Evolutionary conservation across 805 yeast species (phyloP).

Genomic region (Teunomyces barrocoloradensis): DNA sequence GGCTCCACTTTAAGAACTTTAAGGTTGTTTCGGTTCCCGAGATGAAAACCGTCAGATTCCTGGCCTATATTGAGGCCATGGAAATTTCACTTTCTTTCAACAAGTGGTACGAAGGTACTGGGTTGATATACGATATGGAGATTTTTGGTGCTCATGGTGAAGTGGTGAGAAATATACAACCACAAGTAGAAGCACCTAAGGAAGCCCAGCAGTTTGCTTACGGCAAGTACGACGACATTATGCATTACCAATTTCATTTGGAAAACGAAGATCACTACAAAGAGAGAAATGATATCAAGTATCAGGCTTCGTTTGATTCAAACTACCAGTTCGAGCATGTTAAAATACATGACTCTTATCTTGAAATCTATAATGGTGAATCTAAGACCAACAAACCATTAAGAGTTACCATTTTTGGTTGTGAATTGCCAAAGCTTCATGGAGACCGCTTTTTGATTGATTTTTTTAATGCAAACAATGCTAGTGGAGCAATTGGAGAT

Average conservation of each 20-base stretch:
- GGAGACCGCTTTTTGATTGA: constrained; percentile 60
- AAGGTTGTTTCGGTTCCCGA: constrained; percentile 10
- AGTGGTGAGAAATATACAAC: constrained; percentile 9
- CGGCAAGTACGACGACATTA: constrained; percentile 26
- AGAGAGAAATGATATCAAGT: background rate
- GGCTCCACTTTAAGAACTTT: constrained; percentile 44
- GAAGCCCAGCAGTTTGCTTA: background rate
- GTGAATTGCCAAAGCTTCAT: constrained; percentile 62
- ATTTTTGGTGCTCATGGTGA: constrained; percentile 48
- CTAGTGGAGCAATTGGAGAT: constrained; percentile 72
- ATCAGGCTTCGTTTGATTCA: constrained; percentile 22
- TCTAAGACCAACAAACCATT: constrained; percentile 26
- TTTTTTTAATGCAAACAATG: constrained; percentile 64
- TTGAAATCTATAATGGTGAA: constrained; percentile 35
- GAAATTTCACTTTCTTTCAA: constrained; percentile 47
- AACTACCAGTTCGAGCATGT: constrained; percentile 35
- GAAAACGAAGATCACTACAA: constrained; percentile 4
- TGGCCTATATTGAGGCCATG: constrained; percentile 41
- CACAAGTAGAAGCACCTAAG: background rate
- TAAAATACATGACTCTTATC: constrained; percentile 50
- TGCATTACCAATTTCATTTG: constrained; percentile 33
- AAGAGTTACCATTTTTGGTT: constrained; percentile 58
- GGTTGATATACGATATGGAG: constrained; percentile 48
- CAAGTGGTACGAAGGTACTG: constrained; percentile 57
- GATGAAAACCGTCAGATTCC: constrained; percentile 8